Conservation (phyloP, 305 asterid genomes). For the Solanum hybrid region DNA sequence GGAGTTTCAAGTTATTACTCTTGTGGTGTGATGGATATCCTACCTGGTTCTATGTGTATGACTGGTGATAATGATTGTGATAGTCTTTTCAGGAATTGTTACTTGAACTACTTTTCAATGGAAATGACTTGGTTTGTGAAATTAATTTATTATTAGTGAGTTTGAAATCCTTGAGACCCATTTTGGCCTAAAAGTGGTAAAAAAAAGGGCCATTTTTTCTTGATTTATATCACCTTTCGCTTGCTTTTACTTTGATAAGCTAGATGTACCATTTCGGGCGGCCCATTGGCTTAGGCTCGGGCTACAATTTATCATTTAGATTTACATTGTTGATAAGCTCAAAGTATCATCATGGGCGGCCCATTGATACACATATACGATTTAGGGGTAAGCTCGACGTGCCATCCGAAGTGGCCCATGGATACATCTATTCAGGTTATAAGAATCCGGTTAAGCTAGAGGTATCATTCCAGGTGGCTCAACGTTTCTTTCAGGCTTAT, state of each 20-base stretch:
- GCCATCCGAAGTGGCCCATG: not conserved
- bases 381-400: not conserved
- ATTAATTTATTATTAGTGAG: not conserved
- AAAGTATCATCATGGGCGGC: not conserved
- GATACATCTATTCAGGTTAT: not conserved
- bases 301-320: not conserved
- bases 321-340: not conserved
- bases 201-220: not conserved
- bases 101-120: not conserved
- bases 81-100: not conserved
- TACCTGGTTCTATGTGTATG: not conserved
- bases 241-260: not conserved
- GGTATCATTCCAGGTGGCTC: not conserved
- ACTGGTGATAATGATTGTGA: not conserved
- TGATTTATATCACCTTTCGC: not conserved
- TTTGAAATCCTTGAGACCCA: not conserved
- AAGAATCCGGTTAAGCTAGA: not conserved
- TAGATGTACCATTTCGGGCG: not conserved
- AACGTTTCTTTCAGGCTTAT: not conserved
- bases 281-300: not conserved
- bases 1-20: not conserved
- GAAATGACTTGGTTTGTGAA: not conserved
- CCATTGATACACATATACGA: not conserved
- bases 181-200: not conserved
- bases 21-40: not conserved